A percentile compares a stretch with the other conserved stretches of the same genome.
These are phyloP conservation scores for Candida coquimbonensis DNA, from an alignment of 805 yeast genomes.

Conservation along the genomic window DNA sequence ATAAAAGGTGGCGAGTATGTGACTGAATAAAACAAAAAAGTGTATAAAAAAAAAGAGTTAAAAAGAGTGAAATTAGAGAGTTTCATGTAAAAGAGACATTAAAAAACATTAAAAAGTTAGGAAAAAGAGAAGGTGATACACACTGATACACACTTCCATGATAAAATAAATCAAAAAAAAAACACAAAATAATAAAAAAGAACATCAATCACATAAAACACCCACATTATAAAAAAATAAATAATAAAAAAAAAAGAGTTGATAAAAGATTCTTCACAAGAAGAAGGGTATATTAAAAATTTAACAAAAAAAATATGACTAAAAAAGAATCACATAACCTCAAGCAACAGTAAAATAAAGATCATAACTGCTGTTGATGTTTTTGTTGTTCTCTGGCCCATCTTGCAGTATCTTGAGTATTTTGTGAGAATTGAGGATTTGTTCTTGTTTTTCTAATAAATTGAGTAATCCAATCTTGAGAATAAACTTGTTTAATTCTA, in stretches of 20 bases:
- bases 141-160: neutral
- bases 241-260: neutral
- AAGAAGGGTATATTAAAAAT: neutral
- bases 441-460: conserved; percentile 69
- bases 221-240: neutral
- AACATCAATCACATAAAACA: no score
- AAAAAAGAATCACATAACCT: neutral
- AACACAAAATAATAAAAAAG: no score
- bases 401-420: conserved; percentile 85
- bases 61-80: neutral
- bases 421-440: conserved; percentile 50
- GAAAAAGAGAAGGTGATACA: neutral
- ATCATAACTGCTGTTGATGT: conserved; percentile 10
- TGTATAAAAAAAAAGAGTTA: neutral
- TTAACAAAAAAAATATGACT: neutral
- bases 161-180: neutral
- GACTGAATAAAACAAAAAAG: neutral
- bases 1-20: neutral
- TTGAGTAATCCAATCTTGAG: conserved; percentile 72
- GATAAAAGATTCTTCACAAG: no score
- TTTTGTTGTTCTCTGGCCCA: conserved; percentile 83
- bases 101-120: neutral
- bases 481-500: conserved; percentile 56
- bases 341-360: neutral
- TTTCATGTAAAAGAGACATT: neutral